phyloP scores from a whole-genome alignment of 2,329 filamentous ascomycete genomes.

The Chaetomium olivaceum region DNA sequence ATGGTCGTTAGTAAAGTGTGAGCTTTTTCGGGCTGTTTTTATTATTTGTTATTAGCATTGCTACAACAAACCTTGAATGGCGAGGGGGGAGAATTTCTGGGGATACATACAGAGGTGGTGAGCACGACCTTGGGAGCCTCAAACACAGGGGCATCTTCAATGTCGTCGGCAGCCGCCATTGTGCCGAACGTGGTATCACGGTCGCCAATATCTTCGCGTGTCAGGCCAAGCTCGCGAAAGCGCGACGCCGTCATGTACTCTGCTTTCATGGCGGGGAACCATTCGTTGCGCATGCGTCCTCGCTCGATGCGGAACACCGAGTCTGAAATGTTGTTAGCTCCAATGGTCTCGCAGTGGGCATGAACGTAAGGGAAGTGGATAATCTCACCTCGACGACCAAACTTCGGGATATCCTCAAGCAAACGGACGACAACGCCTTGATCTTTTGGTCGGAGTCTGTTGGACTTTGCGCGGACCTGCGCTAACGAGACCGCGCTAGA shows the following conservation, averaged over 20 bases:
- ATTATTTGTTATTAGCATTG: slow-evolving; percentile 4
- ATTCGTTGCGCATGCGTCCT: slow-evolving; percentile 42
- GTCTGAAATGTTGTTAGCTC: slow-evolving; percentile 29
- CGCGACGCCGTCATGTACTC: slow-evolving; percentile 41
- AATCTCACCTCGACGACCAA: slow-evolving; percentile 42
- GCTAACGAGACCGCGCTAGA: slow-evolving; percentile 33
- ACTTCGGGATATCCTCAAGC: slow-evolving; percentile 43
- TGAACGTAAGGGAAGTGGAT: neutral
- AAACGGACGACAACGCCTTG: slow-evolving; percentile 48
- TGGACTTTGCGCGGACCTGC: slow-evolving; percentile 43
- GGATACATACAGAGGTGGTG: slow-evolving; percentile 14
- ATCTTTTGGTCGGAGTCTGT: slow-evolving; percentile 40
- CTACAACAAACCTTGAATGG: neutral
- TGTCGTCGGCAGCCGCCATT: slow-evolving; percentile 4
- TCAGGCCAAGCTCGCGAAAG: slow-evolving; percentile 37
- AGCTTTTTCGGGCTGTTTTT: slow-evolving; percentile 41
- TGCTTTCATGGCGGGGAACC: slow-evolving; percentile 39
- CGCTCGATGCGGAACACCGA: slow-evolving; percentile 39
- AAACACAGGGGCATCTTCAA: neutral
- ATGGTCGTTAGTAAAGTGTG: slow-evolving; percentile 39
- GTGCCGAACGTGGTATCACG: slow-evolving; percentile 36
- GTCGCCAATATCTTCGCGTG: slow-evolving; percentile 35
- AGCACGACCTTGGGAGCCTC: neutral
- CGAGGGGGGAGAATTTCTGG: neutral
- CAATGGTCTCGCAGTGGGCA: neutral